Conservation (phyloP, 495 filamentous ascomycete genomes). For the Talaromyces borbonicus region DNA sequence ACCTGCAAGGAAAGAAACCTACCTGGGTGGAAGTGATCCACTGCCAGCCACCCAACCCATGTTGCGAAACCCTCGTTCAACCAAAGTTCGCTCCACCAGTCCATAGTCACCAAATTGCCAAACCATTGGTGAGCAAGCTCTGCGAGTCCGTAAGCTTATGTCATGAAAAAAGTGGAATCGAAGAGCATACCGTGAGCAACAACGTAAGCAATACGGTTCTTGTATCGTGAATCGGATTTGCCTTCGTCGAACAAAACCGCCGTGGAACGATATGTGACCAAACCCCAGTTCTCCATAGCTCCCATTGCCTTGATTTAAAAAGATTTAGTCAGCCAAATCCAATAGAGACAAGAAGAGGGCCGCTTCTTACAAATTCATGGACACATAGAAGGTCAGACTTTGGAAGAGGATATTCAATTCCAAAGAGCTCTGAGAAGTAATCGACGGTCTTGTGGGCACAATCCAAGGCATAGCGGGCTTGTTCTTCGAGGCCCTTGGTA, state of each 20-base stretch:
- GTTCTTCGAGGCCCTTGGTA: conserved; percentile 78
- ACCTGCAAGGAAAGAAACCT: conserved; percentile 9
- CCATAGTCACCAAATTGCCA: conserved; percentile 77
- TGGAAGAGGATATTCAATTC: conserved; percentile 89
- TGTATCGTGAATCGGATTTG: conserved; percentile 76
- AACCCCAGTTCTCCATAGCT: conserved; percentile 84
- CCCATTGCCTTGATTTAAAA: conserved; percentile 47
- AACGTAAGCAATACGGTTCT: conserved; percentile 87
- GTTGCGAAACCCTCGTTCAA: conserved; percentile 96
- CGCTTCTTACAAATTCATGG: conserved; percentile 70
- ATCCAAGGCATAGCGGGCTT: conserved; percentile 76
- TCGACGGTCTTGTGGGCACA: conserved; percentile 85
- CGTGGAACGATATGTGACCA: conserved; percentile 91
- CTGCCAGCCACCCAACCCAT: conserved; percentile 93
- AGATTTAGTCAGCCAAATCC: conserved; percentile 20
- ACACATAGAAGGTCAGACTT: conserved; percentile 94
- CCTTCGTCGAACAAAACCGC: conserved; percentile 89
- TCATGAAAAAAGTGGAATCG: not conserved
- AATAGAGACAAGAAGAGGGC: not conserved
- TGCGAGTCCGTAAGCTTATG: conserved; percentile 10
- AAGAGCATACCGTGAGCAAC: conserved; percentile 65
- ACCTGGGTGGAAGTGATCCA: conserved; percentile 81
- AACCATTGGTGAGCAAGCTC: conserved; percentile 99
- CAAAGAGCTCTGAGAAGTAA: conserved; percentile 88
- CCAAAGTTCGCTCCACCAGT: conserved; percentile 94